Conservation (phyloP, 2,329 filamentous ascomycete genomes). For the Zymoseptoria ardabiliae region DNA sequence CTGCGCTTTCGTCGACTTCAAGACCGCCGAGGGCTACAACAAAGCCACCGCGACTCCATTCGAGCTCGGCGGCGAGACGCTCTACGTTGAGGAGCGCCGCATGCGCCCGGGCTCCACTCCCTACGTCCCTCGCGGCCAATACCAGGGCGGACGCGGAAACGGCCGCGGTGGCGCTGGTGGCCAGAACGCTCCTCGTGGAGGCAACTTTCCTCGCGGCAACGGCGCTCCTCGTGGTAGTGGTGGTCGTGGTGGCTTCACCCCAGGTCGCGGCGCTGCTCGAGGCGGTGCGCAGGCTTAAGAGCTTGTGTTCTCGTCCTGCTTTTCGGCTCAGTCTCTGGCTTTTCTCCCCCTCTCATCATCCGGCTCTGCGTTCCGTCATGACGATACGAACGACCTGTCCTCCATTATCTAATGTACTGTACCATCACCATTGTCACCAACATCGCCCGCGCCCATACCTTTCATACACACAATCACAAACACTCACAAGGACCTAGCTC, state of each 20-base stretch:
- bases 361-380: background rate
- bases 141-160: conserved; percentile 33
- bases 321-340: background rate
- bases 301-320: background rate
- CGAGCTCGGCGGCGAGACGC: conserved; percentile 70
- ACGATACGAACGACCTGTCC: background rate
- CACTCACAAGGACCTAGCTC: background rate
- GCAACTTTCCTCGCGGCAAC: conserved; percentile 2
- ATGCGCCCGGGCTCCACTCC: conserved; percentile 40
- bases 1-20: conserved; percentile 95
- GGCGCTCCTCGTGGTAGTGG: conserved; percentile 1
- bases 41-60: conserved; percentile 77
- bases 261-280: conserved; percentile 2
- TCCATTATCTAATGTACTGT: background rate
- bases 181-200: conserved; percentile 15
- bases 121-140: conserved; percentile 32
- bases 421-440: background rate
- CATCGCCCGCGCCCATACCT: background rate
- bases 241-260: conserved; percentile 5
- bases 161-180: conserved; percentile 47
- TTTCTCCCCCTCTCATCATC: background rate
- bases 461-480: background rate
- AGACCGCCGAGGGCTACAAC: conserved; percentile 69
- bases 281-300: conserved; percentile 3
- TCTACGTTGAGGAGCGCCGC: conserved; percentile 83